These are phyloP conservation scores for Leishmania amazonensis DNA, from an alignment of 208 protist species.

Conservation along the genomic window DNA sequence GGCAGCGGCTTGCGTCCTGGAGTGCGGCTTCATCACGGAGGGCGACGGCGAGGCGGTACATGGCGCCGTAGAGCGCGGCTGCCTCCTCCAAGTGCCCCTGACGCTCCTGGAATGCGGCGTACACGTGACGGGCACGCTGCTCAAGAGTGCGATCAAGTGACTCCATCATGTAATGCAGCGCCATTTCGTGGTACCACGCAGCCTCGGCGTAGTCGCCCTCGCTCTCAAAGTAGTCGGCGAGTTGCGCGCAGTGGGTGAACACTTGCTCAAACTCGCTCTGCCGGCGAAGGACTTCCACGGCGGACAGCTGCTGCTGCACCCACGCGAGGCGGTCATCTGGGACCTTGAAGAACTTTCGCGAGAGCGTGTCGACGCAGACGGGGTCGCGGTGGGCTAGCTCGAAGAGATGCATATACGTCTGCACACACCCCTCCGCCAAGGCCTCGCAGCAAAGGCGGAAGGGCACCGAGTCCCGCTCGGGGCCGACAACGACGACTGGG, in stretches of 20 bases:
- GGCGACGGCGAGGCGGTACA: constrained; percentile 69
- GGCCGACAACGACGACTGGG: constrained; percentile 46
- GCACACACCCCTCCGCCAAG: constrained; percentile 80
- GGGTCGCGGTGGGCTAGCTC: constrained; percentile 83
- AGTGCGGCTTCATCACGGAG: constrained; percentile 48
- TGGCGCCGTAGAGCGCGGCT: constrained; percentile 58
- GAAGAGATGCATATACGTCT: constrained; percentile 86
- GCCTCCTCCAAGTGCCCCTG: constrained; percentile 54
- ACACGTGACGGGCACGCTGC: constrained; percentile 57
- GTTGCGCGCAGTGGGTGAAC: constrained; percentile 50
- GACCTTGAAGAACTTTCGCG: constrained; percentile 73
- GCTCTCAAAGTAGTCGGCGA: constrained; percentile 86
- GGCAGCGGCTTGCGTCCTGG: constrained; percentile 44
- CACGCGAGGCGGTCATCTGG: constrained; percentile 69
- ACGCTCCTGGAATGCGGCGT: constrained; percentile 73
- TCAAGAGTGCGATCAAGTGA: constrained; percentile 72
- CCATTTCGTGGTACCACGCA: constrained; percentile 65
- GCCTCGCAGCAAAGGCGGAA: constrained; percentile 86
- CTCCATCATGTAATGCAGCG: constrained; percentile 73
- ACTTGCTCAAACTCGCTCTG: constrained; percentile 85
- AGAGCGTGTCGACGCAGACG: constrained; percentile 86
- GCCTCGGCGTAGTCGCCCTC: constrained; percentile 81
- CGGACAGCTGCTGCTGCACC: constrained; percentile 79
- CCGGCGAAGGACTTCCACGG: constrained; percentile 77
- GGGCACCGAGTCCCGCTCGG: constrained; percentile 68